Evolutionary conservation across 2,329 filamentous ascomycete species (phyloP), one percentile per base, ranked within the genome.

Genomic region (Ophioceras dolichostomum): DNA sequence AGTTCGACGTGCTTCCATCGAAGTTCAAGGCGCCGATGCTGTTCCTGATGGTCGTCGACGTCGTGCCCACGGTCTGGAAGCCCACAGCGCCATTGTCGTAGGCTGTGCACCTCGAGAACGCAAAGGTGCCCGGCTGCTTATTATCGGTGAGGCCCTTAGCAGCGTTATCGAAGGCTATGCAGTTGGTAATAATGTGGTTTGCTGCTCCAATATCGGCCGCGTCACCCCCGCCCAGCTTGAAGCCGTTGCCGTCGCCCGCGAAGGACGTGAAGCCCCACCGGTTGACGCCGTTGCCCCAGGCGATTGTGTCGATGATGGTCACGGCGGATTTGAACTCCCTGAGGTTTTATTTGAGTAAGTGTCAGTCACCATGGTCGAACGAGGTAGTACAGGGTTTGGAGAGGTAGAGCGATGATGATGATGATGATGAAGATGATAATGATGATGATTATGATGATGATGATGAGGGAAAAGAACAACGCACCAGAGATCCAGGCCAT

Each of bases 61-160:
- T 52, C 14, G 47, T 51, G 20, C 47, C 46, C 40, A 61, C 52
- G 22, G 22, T 26, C 39, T 59, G 51, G 49, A 61, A 64, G 8
- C 62, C 61, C 13, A 58, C 52, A 21, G 57, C 60, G 4, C 49
- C 55, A 36, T 67, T 67, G 43, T 61, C 61, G 56, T 58, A 67
- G 4, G 64, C 63, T 1, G 62, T 67, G 50, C 64, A 65, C 38
- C 60, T 52, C 10, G 53, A 51, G 24, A 67, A 43, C 3, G 49
- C 49, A 32, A 67, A 52, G 32, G 48, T 52, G 0, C 63, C 64
- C 0, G 59, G 52, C 43, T 67, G 59, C 16, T 53, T 54, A 43
- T 67, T 67, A 35, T 67, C 63, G 8, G 59, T 65, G 49, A 67
- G 67, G 1, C 64, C 64, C 39, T 65, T 63, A 28, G 54, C 55